Base-by-base conservation (phyloP, 208 protist genomes). In the Wallacemonas sp. region DNA sequence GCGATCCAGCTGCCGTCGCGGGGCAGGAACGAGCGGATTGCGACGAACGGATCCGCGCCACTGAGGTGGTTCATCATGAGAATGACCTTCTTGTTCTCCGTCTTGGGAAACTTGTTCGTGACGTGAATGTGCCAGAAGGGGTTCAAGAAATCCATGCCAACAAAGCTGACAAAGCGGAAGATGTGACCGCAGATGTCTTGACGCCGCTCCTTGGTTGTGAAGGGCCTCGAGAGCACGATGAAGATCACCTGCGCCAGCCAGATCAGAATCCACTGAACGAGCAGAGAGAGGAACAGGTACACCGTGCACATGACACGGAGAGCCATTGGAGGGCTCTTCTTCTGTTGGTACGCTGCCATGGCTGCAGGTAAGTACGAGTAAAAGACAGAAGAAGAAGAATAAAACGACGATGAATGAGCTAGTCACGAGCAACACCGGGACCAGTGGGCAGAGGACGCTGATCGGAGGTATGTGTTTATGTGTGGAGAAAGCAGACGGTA, bases 1-100 rank as follows among this genome's bases (percentile, higher is more conserved):
- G 78, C 81, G 44, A 96, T 83, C 85, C 87, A 96, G 30, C 79
- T 78, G 52, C 79, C 76, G 37, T 96, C 91, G 17, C 68, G 74
- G 1, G 90, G 91, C 30, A 92, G 70, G 4, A 93, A 48, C n/a
- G 76, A 78, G 61, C 85, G 77, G 34, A 93, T 75, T 19, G 85
- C 57, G 15, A 91, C 58, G 41, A 91, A 96, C 3, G 91, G 85
- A 63, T 95, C 89, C 3, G 89, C 85, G 17, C 54, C 67, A 59
- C 86, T 92, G 32, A 89, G 69, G 68, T 95, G 89, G 67, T 95
- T 95, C 67, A 95, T 83, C 84, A 92, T 90, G 3, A 95, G 27
- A 55, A 95, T 79, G 13, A 90, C 66, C 68, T 89, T 89, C 61
- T 80, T 79, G 32, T 37, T 81, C 45, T 82, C 64, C 27, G 78